Conservation (phyloP, 2,329 filamentous ascomycete genomes). For the Ascochyta koolunga region DNA sequence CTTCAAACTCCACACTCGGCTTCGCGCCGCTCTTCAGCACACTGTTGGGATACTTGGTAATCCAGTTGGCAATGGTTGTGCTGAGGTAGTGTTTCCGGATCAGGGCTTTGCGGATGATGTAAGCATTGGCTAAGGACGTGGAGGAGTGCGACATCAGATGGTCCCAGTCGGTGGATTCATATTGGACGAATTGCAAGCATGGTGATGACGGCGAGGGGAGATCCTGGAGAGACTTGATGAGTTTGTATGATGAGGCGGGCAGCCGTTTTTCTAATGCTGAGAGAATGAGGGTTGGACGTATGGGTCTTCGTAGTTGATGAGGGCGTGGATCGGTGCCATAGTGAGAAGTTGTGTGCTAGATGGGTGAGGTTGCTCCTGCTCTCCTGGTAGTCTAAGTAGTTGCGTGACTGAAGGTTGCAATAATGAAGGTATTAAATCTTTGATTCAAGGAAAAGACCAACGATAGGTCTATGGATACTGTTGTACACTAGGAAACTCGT, state of each 20-base stretch:
- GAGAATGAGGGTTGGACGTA: slow-evolving; percentile 90
- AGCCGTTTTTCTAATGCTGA: slow-evolving; percentile 71
- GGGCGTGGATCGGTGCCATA: slow-evolving; percentile 63
- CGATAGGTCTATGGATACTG: slow-evolving; percentile 14
- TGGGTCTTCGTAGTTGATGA: slow-evolving; percentile 82
- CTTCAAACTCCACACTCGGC: slow-evolving; percentile 82
- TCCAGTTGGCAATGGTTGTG: slow-evolving; percentile 82
- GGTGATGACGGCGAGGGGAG: slow-evolving; percentile 55
- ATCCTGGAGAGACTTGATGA: slow-evolving; percentile 60
- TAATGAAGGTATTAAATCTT: not conserved
- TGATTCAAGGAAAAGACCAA: slow-evolving; percentile 12
- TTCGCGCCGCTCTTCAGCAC: slow-evolving; percentile 74
- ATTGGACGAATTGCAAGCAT: slow-evolving; percentile 80
- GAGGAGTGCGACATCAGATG: slow-evolving; percentile 67
- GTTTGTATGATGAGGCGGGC: slow-evolving; percentile 59
- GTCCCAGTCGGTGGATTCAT: slow-evolving; percentile 87
- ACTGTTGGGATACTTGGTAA: slow-evolving; percentile 78
- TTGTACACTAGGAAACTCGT: slow-evolving; percentile 25
- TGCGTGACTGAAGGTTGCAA: not conserved
- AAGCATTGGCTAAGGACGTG: slow-evolving; percentile 79
- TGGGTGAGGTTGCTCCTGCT: not conserved
- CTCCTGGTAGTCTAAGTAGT: not conserved
- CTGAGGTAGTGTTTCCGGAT: slow-evolving; percentile 96
- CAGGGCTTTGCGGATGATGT: slow-evolving; percentile 93
- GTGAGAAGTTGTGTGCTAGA: not conserved